phyloP scores from a whole-genome alignment of 768 basidiomycete genomes.

The Termitomyces sp. region DNA sequence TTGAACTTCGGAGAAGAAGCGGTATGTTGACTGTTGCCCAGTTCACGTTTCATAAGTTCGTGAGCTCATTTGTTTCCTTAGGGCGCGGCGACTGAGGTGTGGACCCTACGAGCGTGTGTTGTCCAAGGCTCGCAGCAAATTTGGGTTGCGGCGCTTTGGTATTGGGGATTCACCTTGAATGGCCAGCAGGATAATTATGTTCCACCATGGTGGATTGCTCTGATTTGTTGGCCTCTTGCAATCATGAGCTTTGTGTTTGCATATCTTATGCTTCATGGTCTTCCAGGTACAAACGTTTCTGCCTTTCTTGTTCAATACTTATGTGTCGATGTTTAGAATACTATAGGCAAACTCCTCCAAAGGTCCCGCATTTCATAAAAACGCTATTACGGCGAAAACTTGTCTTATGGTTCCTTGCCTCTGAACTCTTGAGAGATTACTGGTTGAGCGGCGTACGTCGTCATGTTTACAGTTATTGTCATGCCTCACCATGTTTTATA shows the following conservation, averaged over 20 bases:
- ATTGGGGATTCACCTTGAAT: slow-evolving; percentile 85
- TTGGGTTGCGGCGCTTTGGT: slow-evolving; percentile 95
- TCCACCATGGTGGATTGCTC: slow-evolving; percentile 81
- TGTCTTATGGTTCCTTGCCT: slow-evolving; percentile 92
- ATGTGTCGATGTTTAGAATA: slow-evolving; percentile 48
- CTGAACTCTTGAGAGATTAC: slow-evolving; percentile 88
- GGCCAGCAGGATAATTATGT: slow-evolving; percentile 40
- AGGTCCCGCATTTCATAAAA: slow-evolving; percentile 87
- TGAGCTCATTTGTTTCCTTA: slow-evolving; percentile 20
- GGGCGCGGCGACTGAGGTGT: slow-evolving; percentile 93
- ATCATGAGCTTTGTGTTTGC: slow-evolving; percentile 71
- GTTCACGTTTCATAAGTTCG: neutral
- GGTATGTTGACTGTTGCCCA: slow-evolving; percentile 32
- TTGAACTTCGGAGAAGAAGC: slow-evolving; percentile 98
- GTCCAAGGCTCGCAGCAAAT: slow-evolving; percentile 95
- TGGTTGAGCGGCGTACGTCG: slow-evolving; percentile 79
- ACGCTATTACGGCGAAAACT: slow-evolving; percentile 88
- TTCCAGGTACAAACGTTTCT: slow-evolving; percentile 57
- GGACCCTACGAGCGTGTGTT: slow-evolving; percentile 86
- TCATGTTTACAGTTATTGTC: neutral
- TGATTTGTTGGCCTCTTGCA: slow-evolving; percentile 78
- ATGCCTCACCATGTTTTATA: slow-evolving; percentile 23
- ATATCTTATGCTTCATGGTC: slow-evolving; percentile 79
- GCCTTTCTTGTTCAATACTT: neutral
- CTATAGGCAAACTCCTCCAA: slow-evolving; percentile 89